Conservation (phyloP, 1,139 yeast species). For the Zygosaccharomyces sapae region DNA sequence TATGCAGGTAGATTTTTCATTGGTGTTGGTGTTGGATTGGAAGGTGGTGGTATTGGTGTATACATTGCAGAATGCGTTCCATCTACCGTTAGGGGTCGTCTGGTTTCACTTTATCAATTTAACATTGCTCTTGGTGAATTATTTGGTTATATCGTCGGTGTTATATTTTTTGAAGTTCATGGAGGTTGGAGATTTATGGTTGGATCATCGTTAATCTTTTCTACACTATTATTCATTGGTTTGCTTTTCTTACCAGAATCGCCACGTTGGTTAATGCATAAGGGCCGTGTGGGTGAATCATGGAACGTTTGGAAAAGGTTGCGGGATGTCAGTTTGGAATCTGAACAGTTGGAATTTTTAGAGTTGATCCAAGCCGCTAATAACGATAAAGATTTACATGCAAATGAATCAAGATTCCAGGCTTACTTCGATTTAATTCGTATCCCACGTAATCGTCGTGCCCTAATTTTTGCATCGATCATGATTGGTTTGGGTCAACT, state of each 20-base stretch:
- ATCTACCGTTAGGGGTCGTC: constrained; percentile 52
- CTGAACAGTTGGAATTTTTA: constrained; percentile 13
- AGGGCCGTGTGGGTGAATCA: constrained; percentile 48
- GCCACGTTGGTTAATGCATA: constrained; percentile 51
- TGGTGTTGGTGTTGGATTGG: constrained; percentile 58
- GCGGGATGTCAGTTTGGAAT: constrained; percentile 42
- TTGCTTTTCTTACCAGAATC: constrained; percentile 48
- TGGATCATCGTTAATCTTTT: constrained; percentile 55
- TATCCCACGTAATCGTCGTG: constrained; percentile 55
- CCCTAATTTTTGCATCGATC: constrained; percentile 52
- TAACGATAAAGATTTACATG: constrained; percentile 26
- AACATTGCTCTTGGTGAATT: constrained; percentile 58
- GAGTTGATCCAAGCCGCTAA: constrained; percentile 15
- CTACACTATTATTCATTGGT: constrained; percentile 48
- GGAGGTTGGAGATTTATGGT: constrained; percentile 61
- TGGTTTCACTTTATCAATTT: constrained; percentile 55
- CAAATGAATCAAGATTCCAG: constrained; percentile 35
- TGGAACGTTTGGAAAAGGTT: constrained; percentile 53
- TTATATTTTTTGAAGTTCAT: constrained; percentile 49
- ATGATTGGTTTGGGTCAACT: constrained; percentile 57
- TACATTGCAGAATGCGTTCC: constrained; percentile 60
- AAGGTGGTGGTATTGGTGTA: constrained; percentile 58
- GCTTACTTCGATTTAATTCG: constrained; percentile 48
- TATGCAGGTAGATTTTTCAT: constrained; percentile 54
- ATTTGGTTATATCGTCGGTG: constrained; percentile 53